Evolutionary conservation across 768 basidiomycete species (phyloP).

Genomic region (Xerocomellus intermedius): DNA sequence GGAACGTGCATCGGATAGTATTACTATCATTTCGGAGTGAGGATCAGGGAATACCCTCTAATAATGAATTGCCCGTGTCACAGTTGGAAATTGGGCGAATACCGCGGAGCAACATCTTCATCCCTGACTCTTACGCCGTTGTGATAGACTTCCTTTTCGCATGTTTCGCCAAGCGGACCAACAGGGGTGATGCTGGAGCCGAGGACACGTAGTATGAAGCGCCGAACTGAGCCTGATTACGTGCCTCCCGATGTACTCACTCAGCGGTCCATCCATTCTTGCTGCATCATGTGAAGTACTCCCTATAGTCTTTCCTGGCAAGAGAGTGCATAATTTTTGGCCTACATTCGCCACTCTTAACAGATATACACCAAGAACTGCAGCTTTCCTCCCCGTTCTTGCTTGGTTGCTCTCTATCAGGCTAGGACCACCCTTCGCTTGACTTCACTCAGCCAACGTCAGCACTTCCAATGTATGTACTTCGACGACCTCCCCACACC

Average conservation of each 20-base stretch:
- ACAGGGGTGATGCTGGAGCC: not conserved
- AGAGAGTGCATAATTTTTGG: no score
- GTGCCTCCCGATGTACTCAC: no score
- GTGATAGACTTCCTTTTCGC: not conserved
- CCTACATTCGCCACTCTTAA: not conserved
- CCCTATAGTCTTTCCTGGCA: no score
- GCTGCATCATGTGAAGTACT: no score
- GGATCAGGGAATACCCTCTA: slow-evolving; percentile 19
- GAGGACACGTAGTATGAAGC: not conserved
- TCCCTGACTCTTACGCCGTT: not conserved
- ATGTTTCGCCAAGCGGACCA: not conserved
- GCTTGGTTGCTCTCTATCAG: not conserved
- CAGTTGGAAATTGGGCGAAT: slow-evolving; percentile 2
- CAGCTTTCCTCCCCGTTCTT: not conserved
- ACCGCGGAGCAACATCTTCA: slow-evolving; percentile 14
- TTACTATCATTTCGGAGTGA: slow-evolving; percentile 5
- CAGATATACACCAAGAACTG: not conserved
- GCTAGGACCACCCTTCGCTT: not conserved
- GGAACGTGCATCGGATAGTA: not conserved
- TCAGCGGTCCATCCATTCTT: not conserved
- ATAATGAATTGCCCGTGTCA: not conserved
- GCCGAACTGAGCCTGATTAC: not conserved
- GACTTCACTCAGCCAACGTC: not conserved
- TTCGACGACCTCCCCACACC: not conserved
- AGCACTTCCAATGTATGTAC: not conserved